Percentiles rank a stretch among this genome's conserved stretches.
Evolutionary conservation across 306 rosid species (phyloP).

Genomic region (Acacia acuminata): DNA sequence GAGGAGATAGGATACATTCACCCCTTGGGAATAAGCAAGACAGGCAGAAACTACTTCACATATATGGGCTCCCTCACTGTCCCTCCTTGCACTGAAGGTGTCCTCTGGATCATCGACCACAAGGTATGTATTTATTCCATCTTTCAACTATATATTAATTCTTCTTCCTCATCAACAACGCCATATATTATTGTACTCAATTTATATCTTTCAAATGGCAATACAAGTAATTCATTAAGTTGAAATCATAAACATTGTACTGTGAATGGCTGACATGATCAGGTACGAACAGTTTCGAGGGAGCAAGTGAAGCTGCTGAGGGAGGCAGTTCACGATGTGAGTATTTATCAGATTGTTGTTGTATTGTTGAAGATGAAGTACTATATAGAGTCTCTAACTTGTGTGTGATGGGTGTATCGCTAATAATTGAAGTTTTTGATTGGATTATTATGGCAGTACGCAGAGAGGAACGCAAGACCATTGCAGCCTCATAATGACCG

Average conservation of each 20-base stretch:
- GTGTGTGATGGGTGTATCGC: not conserved
- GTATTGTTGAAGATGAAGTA: not conserved
- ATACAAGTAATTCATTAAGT: not conserved
- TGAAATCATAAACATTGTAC: not conserved
- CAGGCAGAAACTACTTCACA: constrained; percentile 56
- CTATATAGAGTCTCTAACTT: not conserved
- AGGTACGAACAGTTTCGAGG: constrained; percentile 49
- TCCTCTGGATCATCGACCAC: constrained; percentile 66
- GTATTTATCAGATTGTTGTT: constrained; percentile 5
- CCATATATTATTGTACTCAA: too few relatives aligned
- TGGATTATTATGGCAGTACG: constrained; percentile 37
- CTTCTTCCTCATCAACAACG: not conserved
- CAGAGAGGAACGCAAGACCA: constrained; percentile 48
- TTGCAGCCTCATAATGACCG: constrained; percentile 38
- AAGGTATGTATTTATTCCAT: constrained; percentile 38
- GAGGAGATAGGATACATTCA: constrained; percentile 47
- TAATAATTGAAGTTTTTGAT: not conserved
- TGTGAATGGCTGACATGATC: not conserved
- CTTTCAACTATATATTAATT: not conserved
- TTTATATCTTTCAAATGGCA: not conserved
- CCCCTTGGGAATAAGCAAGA: constrained; percentile 45
- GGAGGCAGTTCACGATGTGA: constrained; percentile 64
- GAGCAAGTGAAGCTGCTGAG: constrained; percentile 49
- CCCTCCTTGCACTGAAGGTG: constrained; percentile 83
- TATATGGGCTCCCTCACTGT: constrained; percentile 75